Percentiles rank a stretch among this genome's conserved stretches.
Conservation (phyloP, 2,329 filamentous ascomycete genomes). For the Colletotrichum filicis region DNA sequence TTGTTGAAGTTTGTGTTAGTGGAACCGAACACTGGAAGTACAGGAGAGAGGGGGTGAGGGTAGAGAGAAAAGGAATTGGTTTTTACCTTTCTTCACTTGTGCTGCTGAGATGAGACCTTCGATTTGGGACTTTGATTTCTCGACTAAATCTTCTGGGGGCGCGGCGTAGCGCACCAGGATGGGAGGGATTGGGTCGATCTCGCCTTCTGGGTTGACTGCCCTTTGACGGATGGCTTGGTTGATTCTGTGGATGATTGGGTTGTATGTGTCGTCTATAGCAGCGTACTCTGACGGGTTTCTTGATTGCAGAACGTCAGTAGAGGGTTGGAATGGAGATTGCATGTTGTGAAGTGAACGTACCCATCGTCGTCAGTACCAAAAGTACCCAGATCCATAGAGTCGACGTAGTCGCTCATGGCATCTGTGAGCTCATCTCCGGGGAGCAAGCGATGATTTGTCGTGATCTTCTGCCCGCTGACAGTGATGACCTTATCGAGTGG, state of each 20-base stretch:
- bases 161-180: constrained; percentile 78
- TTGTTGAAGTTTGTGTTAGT: too few relatives aligned
- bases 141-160: constrained; percentile 75
- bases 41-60: background rate
- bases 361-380: constrained; percentile 80
- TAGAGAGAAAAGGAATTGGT: background rate
- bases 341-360: constrained; percentile 53
- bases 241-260: constrained; percentile 87
- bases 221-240: constrained; percentile 87
- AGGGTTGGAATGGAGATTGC: too few relatives aligned
- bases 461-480: constrained; percentile 82
- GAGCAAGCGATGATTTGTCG: constrained; percentile 80
- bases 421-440: constrained; percentile 78
- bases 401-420: constrained; percentile 92
- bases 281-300: constrained; percentile 74
- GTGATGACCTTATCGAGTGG: constrained; percentile 89
- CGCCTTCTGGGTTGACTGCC: constrained; percentile 77
- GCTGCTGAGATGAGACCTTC: constrained; percentile 74
- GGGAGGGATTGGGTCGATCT: constrained; percentile 70
- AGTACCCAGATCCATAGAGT: constrained; percentile 86
- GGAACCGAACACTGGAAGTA: too few relatives aligned
- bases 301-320: constrained; percentile 32
- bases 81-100: constrained; percentile 82
- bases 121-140: constrained; percentile 67
- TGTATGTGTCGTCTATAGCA: constrained; percentile 83